Evolutionary conservation across 1,139 yeast species (phyloP).

Genomic region (Nadsonia starkeyi-henricii): DNA sequence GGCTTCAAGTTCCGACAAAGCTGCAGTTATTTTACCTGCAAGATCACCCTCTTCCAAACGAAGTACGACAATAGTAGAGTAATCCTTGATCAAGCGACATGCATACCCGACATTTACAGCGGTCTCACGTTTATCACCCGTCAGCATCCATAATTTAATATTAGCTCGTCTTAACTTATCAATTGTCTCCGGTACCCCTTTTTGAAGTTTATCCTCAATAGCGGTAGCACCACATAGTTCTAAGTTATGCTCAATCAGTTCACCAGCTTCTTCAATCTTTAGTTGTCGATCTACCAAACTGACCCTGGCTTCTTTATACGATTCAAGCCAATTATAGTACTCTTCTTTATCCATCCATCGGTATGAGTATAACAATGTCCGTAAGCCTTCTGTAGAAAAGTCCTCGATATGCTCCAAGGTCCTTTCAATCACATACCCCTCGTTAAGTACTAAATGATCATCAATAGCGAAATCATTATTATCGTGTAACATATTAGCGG

Average conservation of each 20-base stretch:
- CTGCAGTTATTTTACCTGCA: conserved; percentile 40
- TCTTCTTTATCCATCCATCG: conserved; percentile 50
- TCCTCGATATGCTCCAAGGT: conserved; percentile 86
- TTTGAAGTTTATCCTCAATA: conserved; percentile 90
- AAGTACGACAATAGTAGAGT: conserved; percentile 72
- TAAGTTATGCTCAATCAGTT: conserved; percentile 48
- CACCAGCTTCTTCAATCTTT: conserved; percentile 63
- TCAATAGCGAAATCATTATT: conserved; percentile 29
- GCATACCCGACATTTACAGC: conserved; percentile 95
- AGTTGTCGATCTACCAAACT: conserved; percentile 53
- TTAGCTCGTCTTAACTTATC: conserved; percentile 89
- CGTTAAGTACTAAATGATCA: conserved; percentile 54
- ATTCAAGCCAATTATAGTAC: conserved; percentile 51
- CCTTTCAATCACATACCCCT: conserved; percentile 63
- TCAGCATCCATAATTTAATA: conserved; percentile 91
- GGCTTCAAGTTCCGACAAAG: conserved; percentile 44
- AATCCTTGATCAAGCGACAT: conserved; percentile 84
- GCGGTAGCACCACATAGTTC: conserved; percentile 86
- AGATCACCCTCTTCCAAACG: conserved; percentile 38
- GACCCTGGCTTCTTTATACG: conserved; percentile 65
- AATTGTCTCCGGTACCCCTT: conserved; percentile 89
- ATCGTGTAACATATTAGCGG: not conserved
- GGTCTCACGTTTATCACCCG: conserved; percentile 96
- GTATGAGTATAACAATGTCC: conserved; percentile 76
- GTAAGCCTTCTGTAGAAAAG: conserved; percentile 84